These are phyloP conservation scores for Metarhizium brunneum DNA, from an alignment of 2,329 filamentous ascomycete species.

Conservation along the genomic window DNA sequence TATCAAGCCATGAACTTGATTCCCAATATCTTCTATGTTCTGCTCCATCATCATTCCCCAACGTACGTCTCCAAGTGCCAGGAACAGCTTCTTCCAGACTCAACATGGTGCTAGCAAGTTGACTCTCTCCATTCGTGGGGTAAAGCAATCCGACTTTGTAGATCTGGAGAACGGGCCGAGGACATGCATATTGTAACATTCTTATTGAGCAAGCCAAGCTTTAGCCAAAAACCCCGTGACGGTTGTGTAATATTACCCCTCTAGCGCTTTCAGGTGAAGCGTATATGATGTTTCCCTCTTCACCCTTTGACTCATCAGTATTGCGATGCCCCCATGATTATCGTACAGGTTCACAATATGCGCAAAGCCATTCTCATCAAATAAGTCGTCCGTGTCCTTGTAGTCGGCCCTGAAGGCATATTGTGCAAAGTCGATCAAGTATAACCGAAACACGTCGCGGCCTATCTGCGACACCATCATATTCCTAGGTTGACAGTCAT, in stretches of 20 bases:
- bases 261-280: background rate
- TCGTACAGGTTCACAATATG: conserved; percentile 2
- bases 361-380: conserved; percentile 4
- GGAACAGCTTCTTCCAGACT: too few species aligned
- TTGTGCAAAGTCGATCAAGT: conserved; percentile 8
- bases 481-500: conserved; percentile 7
- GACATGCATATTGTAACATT: too few species aligned
- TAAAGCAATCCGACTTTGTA: too few species aligned
- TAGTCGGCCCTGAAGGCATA: conserved; percentile 7
- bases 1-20: too few species aligned
- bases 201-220: too few species aligned
- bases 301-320: conserved; percentile 1
- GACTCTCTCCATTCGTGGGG: too few species aligned
- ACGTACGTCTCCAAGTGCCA: too few species aligned
- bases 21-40: too few species aligned
- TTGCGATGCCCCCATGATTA: conserved; percentile 1
- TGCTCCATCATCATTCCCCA: too few species aligned
- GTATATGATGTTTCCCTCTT: background rate
- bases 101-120: too few species aligned
- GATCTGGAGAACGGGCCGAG: too few species aligned
- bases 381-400: conserved; percentile 5
- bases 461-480: conserved; percentile 3
- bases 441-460: conserved; percentile 1
- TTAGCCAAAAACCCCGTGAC: background rate
- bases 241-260: background rate